These are phyloP conservation scores for Ottelia alismoides DNA, from an alignment of 106 monocot species.

Conservation along the genomic window DNA sequence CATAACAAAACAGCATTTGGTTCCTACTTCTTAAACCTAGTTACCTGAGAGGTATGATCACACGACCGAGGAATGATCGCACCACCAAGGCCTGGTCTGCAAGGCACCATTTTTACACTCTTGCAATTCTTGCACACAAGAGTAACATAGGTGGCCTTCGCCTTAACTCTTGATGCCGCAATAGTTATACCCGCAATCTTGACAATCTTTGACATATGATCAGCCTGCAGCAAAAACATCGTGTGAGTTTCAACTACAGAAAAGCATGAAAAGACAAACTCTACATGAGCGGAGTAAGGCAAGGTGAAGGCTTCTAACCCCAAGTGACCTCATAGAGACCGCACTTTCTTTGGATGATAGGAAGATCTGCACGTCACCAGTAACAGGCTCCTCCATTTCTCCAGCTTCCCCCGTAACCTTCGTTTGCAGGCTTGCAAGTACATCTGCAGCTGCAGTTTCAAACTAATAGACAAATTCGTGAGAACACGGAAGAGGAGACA, in stretches of 20 bases:
- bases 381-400: constrained; percentile 91
- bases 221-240: too few species aligned
- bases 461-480: too few species aligned
- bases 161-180: constrained; percentile 92
- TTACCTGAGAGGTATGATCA: constrained; percentile 81
- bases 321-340: constrained; percentile 65
- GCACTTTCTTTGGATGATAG: constrained; percentile 83
- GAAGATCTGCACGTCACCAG: constrained; percentile 87
- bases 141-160: constrained; percentile 95
- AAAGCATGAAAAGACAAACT: too few species aligned
- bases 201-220: constrained; percentile 89
- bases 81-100: constrained; percentile 91
- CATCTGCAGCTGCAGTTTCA: constrained; percentile 86
- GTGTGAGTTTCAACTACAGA: too few species aligned
- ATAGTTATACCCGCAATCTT: constrained; percentile 91
- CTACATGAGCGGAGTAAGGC: not conserved
- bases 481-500: too few species aligned
- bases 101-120: constrained; percentile 62
- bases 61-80: constrained; percentile 94
- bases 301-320: constrained; percentile 41
- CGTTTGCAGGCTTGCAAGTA: constrained; percentile 69
- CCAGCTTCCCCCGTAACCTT: constrained; percentile 83
- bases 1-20: too few species aligned
- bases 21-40: too few species aligned
- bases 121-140: constrained; percentile 94